These are phyloP conservation scores for Ophiostoma australiae DNA, from an alignment of 2,329 filamentous ascomycete genomes.

Conservation along the genomic window DNA sequence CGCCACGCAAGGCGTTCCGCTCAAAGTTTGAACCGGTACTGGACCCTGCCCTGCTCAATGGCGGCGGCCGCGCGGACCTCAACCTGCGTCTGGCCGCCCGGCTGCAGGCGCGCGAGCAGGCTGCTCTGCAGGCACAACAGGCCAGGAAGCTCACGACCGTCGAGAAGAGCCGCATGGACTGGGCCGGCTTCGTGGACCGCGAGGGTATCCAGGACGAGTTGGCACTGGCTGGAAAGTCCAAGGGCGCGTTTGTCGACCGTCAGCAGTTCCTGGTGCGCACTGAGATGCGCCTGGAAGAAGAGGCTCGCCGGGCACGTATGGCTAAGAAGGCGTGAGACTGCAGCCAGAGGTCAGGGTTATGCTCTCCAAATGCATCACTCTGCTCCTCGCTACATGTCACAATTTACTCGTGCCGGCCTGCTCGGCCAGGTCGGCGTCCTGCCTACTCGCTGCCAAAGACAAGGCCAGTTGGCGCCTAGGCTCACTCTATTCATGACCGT, in stretches of 20 bases:
- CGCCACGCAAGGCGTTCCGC: constrained; percentile 53
- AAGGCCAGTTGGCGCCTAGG: background rate
- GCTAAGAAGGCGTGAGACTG: constrained; percentile 34
- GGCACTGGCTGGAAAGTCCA: constrained; percentile 58
- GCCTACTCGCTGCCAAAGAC: too few relatives aligned
- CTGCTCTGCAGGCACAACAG: constrained; percentile 34
- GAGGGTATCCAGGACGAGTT: constrained; percentile 67
- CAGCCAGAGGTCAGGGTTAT: background rate
- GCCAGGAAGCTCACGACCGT: constrained; percentile 65
- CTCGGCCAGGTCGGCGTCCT: too few relatives aligned
- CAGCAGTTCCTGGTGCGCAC: constrained; percentile 63
- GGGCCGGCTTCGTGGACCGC: constrained; percentile 66
- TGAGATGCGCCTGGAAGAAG: constrained; percentile 58
- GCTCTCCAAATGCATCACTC: background rate
- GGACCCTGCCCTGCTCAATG: constrained; percentile 45
- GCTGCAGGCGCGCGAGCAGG: constrained; percentile 43
- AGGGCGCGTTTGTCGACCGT: constrained; percentile 57
- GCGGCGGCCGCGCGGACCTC: constrained; percentile 52
- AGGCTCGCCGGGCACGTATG: constrained; percentile 51
- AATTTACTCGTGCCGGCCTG: too few relatives aligned
- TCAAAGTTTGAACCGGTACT: constrained; percentile 58
- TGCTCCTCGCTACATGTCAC: background rate
- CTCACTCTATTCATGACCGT: background rate
- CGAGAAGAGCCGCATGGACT: constrained; percentile 69
- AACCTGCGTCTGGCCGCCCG: constrained; percentile 52